Evolutionary conservation across 768 basidiomycete species (phyloP).

Genomic region (Leccinum obscurum): DNA sequence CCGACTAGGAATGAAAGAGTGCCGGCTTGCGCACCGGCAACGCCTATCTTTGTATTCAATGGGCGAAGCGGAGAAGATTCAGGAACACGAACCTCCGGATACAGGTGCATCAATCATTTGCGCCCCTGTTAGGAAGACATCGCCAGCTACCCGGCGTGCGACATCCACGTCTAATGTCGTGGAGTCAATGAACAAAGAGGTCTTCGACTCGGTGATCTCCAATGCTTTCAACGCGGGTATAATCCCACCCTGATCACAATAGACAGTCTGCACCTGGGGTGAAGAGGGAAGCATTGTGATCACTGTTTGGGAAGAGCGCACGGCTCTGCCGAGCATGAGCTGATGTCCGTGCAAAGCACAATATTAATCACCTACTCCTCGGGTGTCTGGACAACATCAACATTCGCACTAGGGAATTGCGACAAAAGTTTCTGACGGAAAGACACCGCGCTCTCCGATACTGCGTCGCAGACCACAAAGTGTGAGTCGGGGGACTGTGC

Average conservation of each 20-base stretch:
- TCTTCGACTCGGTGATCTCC: conserved; percentile 33
- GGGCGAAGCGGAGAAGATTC: neutral
- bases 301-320: conserved; percentile 61
- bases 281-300: conserved; percentile 94
- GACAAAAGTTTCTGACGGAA: conserved; percentile 58
- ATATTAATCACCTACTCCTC: conserved; percentile 58
- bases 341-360: neutral
- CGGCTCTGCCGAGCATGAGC: conserved; percentile 48
- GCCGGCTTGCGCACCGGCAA: conserved; percentile 83
- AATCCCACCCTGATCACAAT: conserved; percentile 59
- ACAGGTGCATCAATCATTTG: conserved; percentile 92
- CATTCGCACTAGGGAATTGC: conserved; percentile 57
- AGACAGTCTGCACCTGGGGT: conserved; percentile 81
- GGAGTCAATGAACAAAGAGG: conserved; percentile 80
- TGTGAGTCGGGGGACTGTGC: conserved; percentile 49
- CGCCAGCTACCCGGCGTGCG: conserved; percentile 61
- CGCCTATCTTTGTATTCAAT: conserved; percentile 47
- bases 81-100: conserved; percentile 68
- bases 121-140: conserved; percentile 56
- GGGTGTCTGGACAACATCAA: conserved; percentile 63
- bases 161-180: conserved; percentile 86
- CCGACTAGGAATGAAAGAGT: conserved; percentile 93
- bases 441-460: conserved; percentile 53
- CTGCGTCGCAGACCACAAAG: conserved; percentile 80
- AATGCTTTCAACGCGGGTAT: conserved; percentile 60